Base-by-base conservation (phyloP, 306 rosid species). In the Begonia peltatifolia region DNA sequence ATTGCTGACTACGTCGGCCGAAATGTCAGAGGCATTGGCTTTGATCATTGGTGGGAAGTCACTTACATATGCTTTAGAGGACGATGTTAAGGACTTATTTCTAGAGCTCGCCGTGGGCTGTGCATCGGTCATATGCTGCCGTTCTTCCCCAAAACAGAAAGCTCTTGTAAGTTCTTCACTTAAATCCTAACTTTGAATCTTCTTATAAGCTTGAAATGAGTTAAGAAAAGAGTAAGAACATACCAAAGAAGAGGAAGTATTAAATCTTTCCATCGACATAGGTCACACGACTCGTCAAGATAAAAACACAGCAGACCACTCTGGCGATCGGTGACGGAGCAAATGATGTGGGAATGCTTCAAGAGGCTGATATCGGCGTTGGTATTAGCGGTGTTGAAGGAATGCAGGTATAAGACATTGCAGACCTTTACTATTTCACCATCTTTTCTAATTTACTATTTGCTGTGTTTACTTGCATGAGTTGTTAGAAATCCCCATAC, bases 311-410 rank as follows among this genome's bases (percentile, higher is more conserved):
- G 23, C 69, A 62, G 43, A 92, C 96, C 60, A 86, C 88, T 56
- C 84, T 92, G 50, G 99, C 96, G 53, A 72, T 92, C 69, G 99
- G 99, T 69, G 99, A 92, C 70, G 99, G 99, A 41, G 99, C 99
- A 63, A 92, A 92, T 63, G 99, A 92, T 69, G 99, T 92, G 1
- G 99, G 96, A 56, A 92, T 92, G 99, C 93, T 92, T 56, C 99
- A 92, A 74, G 99, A 92, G 77, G 99, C 99, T 11, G 99, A 92
- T 67, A 92, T 92, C 57, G 99, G 99, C 43, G 43, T 92, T 50
- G 99, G 99, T 59, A 92, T 92, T 53, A 92, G 93, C 46, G 99
- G 99, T 14, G 96, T 83, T 2, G 99, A 92, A 71, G 99, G 99
- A 71, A 92, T 92, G 99, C 99, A 90, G 94, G 96, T 81, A 76